Conservation (phyloP, 2,329 filamentous ascomycete genomes). For the Zymoseptoria crescenta region DNA sequence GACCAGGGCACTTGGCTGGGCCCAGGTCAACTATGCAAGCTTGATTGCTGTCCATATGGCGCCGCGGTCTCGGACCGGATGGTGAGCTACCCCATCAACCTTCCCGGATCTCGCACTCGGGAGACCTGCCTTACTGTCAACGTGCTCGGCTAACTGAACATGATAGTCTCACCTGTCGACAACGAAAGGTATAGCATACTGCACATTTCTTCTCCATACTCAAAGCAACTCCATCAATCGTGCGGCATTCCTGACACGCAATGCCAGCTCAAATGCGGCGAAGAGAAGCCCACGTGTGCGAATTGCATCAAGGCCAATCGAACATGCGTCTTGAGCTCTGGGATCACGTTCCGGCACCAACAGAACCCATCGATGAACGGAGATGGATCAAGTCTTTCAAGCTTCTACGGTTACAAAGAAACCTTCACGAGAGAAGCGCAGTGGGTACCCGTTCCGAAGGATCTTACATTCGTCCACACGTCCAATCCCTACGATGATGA, state of each 20-base stretch:
- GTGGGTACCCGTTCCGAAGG: slow-evolving; percentile 56
- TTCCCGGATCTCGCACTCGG: neutral
- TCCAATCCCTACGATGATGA: slow-evolving; percentile 53
- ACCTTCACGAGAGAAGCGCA: slow-evolving; percentile 53
- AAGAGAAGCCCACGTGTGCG: slow-evolving; percentile 52
- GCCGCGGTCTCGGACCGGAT: slow-evolving; percentile 29
- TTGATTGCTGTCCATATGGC: slow-evolving; percentile 12
- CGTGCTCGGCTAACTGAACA: neutral
- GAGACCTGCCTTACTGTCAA: slow-evolving; percentile 6
- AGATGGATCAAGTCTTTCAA: slow-evolving; percentile 44
- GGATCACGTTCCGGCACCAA: slow-evolving; percentile 59
- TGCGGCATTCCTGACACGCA: neutral
- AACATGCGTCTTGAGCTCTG: slow-evolving; percentile 54
- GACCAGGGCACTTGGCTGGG: neutral
- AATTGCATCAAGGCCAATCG: slow-evolving; percentile 55
- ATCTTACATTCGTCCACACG: slow-evolving; percentile 55
- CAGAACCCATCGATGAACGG: slow-evolving; percentile 62
- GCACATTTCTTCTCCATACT: neutral
- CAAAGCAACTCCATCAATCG: neutral
- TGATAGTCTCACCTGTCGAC: slow-evolving; percentile 26
- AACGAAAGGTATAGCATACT: slow-evolving; percentile 23
- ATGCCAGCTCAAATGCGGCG: slow-evolving; percentile 54
- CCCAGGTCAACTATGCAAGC: too few species aligned
- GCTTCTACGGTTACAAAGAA: slow-evolving; percentile 60
- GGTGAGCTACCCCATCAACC: slow-evolving; percentile 19